phyloP scores from a whole-genome alignment of 139 green algal species.

The Tetradesmus lagerheimii region DNA sequence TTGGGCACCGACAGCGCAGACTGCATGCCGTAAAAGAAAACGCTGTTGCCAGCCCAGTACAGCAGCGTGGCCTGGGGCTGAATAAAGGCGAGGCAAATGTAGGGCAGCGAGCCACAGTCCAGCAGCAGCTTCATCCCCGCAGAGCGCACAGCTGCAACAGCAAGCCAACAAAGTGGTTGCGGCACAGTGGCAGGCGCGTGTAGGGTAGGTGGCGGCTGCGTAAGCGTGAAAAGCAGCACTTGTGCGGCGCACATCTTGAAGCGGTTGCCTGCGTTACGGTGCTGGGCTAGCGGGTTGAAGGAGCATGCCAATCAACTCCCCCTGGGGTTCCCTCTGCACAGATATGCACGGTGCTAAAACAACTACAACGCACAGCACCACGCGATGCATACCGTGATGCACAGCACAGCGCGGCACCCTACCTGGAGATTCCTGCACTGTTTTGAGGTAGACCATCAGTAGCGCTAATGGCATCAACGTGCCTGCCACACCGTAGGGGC shows the following conservation, averaged over 20 bases:
- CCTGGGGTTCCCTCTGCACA: too few species aligned
- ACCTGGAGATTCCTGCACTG: constrained; percentile 53
- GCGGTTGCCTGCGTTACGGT: too few species aligned
- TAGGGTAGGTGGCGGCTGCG: too few species aligned
- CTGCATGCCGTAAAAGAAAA: constrained; percentile 33
- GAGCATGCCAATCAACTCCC: too few species aligned
- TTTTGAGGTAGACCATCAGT: constrained; percentile 63
- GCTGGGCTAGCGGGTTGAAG: too few species aligned
- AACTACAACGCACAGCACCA: too few species aligned
- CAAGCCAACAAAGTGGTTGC: not conserved
- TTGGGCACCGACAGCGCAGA: not conserved
- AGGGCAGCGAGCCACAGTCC: constrained; percentile 5
- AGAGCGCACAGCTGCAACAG: not conserved
- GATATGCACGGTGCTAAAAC: too few species aligned
- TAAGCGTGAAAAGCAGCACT: too few species aligned
- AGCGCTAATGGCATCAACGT: constrained; percentile 66
- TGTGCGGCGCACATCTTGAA: too few species aligned
- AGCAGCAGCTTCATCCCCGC: not conserved
- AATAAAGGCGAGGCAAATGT: not conserved
- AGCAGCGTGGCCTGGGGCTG: constrained; percentile 47
- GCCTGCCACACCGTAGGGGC: constrained; percentile 59
- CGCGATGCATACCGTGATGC: too few species aligned
- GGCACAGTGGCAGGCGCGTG: not conserved
- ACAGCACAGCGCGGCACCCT: not conserved
- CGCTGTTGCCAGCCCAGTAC: constrained; percentile 40